These are phyloP conservation scores for Cladophialophora bantiana DNA, from an alignment of 2,329 filamentous ascomycete genomes.

Conservation along the genomic window DNA sequence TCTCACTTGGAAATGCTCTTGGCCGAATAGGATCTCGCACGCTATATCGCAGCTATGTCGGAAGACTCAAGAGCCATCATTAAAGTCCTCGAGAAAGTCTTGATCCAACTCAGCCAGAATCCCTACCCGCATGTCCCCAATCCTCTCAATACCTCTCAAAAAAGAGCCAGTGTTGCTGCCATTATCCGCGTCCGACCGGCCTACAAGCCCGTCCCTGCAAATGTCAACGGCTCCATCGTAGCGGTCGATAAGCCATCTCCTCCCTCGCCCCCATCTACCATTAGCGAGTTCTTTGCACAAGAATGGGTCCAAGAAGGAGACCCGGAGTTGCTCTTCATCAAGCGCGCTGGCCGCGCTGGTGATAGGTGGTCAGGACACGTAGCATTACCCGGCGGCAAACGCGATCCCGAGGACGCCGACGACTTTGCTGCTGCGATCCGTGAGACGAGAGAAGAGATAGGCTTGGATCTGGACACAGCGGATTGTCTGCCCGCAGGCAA, in stretches of 20 bases:
- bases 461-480: constrained; percentile 62
- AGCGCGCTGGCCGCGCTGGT: constrained; percentile 68
- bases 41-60: constrained; percentile 18
- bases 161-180: constrained; percentile 70
- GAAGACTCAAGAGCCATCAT: constrained; percentile 38
- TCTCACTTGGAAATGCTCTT: neutral
- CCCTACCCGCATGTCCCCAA: constrained; percentile 55
- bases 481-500: constrained; percentile 63
- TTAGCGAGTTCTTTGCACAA: constrained; percentile 68
- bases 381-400: constrained; percentile 71
- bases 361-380: constrained; percentile 75
- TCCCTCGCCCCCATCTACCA: constrained; percentile 39
- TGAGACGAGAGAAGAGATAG: constrained; percentile 72
- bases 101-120: constrained; percentile 36
- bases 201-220: constrained; percentile 60
- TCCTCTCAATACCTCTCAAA: constrained; percentile 56
- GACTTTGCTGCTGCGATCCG: constrained; percentile 69
- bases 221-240: constrained; percentile 36
- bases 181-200: constrained; percentile 68
- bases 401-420: constrained; percentile 69
- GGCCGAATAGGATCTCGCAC: neutral
- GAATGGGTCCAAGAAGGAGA: constrained; percentile 71
- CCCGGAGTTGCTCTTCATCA: constrained; percentile 75
- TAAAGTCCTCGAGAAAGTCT: constrained; percentile 33
- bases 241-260: constrained; percentile 26